Conservation (phyloP, 2,329 filamentous ascomycete genomes). For the Sarocladium brachiariae region DNA sequence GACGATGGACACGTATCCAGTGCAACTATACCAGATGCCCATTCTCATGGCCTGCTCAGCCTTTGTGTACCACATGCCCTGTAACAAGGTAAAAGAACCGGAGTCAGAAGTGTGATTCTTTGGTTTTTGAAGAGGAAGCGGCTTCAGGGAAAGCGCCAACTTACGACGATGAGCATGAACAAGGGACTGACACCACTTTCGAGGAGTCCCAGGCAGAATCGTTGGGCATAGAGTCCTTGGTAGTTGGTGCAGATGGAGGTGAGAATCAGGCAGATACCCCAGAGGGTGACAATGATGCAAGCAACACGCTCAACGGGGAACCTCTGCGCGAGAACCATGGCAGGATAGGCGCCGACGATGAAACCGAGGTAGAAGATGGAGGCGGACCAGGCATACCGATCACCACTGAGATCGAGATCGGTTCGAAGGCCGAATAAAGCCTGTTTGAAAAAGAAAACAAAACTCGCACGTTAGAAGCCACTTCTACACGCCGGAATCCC, state of each 20-base stretch:
- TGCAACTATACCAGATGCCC: conserved; percentile 35
- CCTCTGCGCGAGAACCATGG: conserved; percentile 32
- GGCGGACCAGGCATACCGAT: conserved; percentile 36
- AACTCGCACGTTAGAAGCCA: neutral
- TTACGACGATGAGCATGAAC: conserved; percentile 45
- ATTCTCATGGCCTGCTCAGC: conserved; percentile 32
- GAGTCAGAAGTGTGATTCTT: too few species aligned
- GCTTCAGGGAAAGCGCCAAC: conserved; percentile 7
- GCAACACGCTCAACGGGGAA: conserved; percentile 40
- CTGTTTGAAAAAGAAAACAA: neutral
- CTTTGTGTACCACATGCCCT: conserved; percentile 32
- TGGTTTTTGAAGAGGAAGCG: conserved; percentile 12
- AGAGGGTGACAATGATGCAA: conserved; percentile 20
- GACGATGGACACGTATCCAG: conserved; percentile 36
- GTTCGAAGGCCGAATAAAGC: conserved; percentile 3
- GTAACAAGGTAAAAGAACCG: neutral
- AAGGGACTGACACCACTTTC: conserved; percentile 50
- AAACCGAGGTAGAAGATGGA: conserved; percentile 43
- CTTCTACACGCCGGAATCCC: too few species aligned
- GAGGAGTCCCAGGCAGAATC: conserved; percentile 50
- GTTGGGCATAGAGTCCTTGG: conserved; percentile 32
- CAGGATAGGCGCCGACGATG: conserved; percentile 39
- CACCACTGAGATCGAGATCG: conserved; percentile 21
- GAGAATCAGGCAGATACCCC: conserved; percentile 30
- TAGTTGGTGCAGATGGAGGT: conserved; percentile 31